Conservation (phyloP, 2,329 filamentous ascomycete genomes). For the Calonectria crousiana region DNA sequence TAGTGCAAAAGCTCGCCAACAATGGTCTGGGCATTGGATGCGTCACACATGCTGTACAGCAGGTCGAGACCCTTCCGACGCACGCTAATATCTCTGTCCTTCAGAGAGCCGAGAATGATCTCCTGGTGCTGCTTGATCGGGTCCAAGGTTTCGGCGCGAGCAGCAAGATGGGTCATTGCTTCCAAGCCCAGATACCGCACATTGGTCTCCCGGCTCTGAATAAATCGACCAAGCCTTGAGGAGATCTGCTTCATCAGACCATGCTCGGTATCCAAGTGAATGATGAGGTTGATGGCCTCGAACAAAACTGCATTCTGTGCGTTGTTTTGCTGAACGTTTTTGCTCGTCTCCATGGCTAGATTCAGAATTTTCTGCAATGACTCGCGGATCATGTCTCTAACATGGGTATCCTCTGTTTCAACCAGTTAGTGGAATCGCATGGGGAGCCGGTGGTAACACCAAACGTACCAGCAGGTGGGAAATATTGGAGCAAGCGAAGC, state of each 20-base stretch:
- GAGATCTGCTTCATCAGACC: conserved; percentile 97
- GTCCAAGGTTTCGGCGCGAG: conserved; percentile 91
- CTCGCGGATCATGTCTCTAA: conserved; percentile 91
- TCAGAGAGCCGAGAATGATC: conserved; percentile 93
- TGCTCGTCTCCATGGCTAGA: conserved; percentile 90
- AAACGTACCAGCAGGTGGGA: conserved; percentile 85
- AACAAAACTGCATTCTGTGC: conserved; percentile 98
- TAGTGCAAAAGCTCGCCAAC: conserved; percentile 95
- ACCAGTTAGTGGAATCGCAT: conserved; percentile 16
- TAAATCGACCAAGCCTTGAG: conserved; percentile 89
- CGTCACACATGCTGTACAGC: conserved; percentile 99
- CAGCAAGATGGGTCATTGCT: conserved; percentile 97
- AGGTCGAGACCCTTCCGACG: conserved; percentile 94
- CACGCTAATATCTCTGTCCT: conserved; percentile 97
- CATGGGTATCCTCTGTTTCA: conserved; percentile 84
- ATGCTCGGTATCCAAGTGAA: conserved; percentile 95
- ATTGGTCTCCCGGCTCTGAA: conserved; percentile 96
- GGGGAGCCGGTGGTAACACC: background rate
- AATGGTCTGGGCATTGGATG: conserved; percentile 92
- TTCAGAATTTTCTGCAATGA: conserved; percentile 93
- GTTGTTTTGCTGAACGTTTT: conserved; percentile 99
- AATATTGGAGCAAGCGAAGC: conserved; percentile 92
- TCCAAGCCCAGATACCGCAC: conserved; percentile 96
- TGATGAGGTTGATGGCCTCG: conserved; percentile 98
- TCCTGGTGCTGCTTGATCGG: conserved; percentile 98